A percentile compares a stretch with the other conserved stretches of the same genome.
These are phyloP conservation scores for Pestalotiopsis sp. DNA, from an alignment of 2,329 filamentous ascomycete species.

Conservation along the genomic window DNA sequence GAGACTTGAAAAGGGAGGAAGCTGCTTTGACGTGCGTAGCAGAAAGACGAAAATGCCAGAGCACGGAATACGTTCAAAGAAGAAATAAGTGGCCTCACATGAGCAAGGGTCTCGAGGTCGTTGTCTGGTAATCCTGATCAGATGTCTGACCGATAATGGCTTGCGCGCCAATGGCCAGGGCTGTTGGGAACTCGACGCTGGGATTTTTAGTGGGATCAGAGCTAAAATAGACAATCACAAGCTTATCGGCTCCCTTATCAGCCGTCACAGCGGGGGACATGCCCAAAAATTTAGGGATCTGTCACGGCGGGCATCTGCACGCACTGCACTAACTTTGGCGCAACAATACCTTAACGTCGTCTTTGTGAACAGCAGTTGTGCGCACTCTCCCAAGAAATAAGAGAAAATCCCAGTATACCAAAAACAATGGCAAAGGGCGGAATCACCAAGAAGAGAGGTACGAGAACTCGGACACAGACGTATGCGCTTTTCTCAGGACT, in stretches of 20 bases:
- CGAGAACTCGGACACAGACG: not conserved
- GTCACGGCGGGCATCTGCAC: not conserved
- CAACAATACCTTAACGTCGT: not conserved
- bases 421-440: conserved; percentile 35
- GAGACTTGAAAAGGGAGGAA: not conserved
- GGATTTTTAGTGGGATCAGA: not conserved
- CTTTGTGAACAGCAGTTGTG: not conserved
- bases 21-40: not conserved
- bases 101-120: not conserved
- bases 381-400: not conserved
- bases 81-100: not conserved
- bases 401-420: not conserved
- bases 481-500: not conserved
- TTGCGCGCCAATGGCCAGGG: not conserved
- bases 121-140: not conserved
- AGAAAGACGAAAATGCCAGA: not conserved
- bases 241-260: conserved; percentile 17
- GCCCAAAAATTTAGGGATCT: conserved; percentile 16
- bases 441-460: conserved; percentile 36
- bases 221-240: conserved; percentile 2
- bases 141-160: not conserved
- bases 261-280: conserved; percentile 12
- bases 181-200: not conserved
- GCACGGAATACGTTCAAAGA: not conserved
- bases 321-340: not conserved